phyloP scores from a whole-genome alignment of 345 rosid species.

The Pugionium cornutum region DNA sequence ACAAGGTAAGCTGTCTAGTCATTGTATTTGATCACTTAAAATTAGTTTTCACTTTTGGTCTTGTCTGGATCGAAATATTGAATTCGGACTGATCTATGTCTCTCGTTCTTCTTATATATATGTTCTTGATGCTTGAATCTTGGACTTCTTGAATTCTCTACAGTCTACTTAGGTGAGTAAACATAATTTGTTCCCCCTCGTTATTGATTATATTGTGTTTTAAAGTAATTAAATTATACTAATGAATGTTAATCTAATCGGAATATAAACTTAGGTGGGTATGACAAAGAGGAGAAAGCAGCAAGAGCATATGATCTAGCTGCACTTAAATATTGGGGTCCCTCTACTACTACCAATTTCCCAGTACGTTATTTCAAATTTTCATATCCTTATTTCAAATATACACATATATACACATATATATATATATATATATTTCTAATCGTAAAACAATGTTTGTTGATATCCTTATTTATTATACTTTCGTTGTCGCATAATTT shows the following conservation, averaged over 20 bases:
- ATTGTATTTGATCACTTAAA: background rate
- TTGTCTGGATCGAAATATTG: background rate
- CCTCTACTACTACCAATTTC: constrained; percentile 94
- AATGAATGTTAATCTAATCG: background rate
- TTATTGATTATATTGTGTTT: constrained; percentile 1
- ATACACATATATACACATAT: background rate
- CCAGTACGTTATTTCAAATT: constrained; percentile 50
- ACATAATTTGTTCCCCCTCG: background rate
- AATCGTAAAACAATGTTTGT: constrained; percentile 1
- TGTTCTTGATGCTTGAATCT: constrained; percentile 31
- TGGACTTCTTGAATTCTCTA: constrained; percentile 24
- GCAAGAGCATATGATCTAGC: constrained; percentile 96
- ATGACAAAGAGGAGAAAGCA: constrained; percentile 99
- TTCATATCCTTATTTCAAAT: too few species aligned
- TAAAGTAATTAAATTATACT: background rate
- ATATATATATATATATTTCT: too few species aligned
- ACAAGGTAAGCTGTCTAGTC: constrained; percentile 58
- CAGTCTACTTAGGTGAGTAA: constrained; percentile 89
- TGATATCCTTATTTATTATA: background rate
- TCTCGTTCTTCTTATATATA: constrained; percentile 1
- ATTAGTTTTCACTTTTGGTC: background rate
- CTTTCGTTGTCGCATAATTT: background rate
- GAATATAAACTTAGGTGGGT: constrained; percentile 65
- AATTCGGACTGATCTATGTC: constrained; percentile 32
- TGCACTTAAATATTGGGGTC: constrained; percentile 97